A percentile compares a stretch with the other conserved stretches of the same genome.
Evolutionary conservation across 2,329 filamentous ascomycete species (phyloP).

Genomic region (Hymenoscyphus linearis): DNA sequence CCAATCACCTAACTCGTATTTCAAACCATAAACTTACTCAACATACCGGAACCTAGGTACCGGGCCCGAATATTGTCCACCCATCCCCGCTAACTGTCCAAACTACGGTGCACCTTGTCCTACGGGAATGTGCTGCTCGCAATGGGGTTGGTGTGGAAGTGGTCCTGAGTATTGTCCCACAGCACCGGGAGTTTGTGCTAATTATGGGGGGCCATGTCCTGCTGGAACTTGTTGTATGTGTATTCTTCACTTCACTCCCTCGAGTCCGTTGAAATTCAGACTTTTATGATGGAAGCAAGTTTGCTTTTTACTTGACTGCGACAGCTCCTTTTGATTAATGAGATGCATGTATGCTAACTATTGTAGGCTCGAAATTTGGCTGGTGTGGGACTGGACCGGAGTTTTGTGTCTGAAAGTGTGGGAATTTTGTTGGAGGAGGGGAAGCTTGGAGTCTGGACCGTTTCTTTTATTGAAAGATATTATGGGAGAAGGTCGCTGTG

Average conservation of each 20-base stretch:
- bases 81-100: neutral
- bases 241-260: neutral
- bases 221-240: neutral
- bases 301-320: neutral
- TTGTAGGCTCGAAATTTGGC: neutral
- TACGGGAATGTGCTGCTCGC: neutral
- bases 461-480: no score
- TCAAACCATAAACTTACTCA: neutral
- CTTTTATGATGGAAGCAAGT: neutral
- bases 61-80: neutral
- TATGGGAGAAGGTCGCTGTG: no score
- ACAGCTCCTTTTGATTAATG: no score
- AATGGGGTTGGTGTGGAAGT: neutral
- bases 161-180: neutral
- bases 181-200: neutral
- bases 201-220: neutral
- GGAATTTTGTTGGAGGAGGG: no score
- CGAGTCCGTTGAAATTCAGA: neutral
- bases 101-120: neutral
- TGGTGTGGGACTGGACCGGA: neutral
- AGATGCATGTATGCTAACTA: no score
- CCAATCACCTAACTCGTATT: no score
- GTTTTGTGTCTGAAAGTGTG: neutral
- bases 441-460: no score
- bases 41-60: neutral